A percentile compares a stretch with the other conserved stretches of the same genome.
Conservation (phyloP, 164 flowering plant genomes). For the Piper longum region DNA sequence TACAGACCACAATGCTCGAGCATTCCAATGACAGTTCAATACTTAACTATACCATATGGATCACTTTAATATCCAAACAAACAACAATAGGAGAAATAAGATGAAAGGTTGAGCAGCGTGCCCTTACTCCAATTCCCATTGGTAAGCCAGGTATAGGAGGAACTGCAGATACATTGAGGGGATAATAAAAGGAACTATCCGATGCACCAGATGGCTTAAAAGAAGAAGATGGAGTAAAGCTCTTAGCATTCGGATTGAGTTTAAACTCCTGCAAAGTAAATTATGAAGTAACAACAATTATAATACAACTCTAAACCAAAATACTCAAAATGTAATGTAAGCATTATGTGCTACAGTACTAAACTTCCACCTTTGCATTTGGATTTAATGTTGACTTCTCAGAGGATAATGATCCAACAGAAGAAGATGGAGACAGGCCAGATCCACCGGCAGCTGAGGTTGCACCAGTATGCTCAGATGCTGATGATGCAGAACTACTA, state of each 20-base stretch:
- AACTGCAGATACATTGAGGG: conserved; percentile 33
- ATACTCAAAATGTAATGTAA: conserved; percentile 1
- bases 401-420: conserved; percentile 76
- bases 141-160: conserved; percentile 70
- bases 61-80: background rate
- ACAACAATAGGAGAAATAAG: background rate
- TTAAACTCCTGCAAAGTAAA: conserved; percentile 64
- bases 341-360: background rate
- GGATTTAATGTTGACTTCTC: conserved; percentile 91
- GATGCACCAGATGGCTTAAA: conserved; percentile 64
- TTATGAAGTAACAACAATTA: conserved; percentile 2
- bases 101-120: conserved; percentile 4
- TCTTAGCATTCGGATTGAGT: conserved; percentile 91
- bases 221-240: conserved; percentile 57
- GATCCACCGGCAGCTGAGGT: conserved; percentile 37
- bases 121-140: conserved; percentile 59
- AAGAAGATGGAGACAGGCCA: conserved; percentile 80
- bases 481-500: conserved; percentile 55
- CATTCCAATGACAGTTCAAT: background rate
- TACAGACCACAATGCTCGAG: no score
- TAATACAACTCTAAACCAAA: conserved; percentile 42
- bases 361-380: conserved; percentile 65
- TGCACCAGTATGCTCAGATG: conserved; percentile 41
- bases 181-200: conserved; percentile 64
- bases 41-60: no score